Evolutionary conservation across 306 rosid species (phyloP), one percentile per base, ranked within the genome.

Genomic region (Medicago lupulina): DNA sequence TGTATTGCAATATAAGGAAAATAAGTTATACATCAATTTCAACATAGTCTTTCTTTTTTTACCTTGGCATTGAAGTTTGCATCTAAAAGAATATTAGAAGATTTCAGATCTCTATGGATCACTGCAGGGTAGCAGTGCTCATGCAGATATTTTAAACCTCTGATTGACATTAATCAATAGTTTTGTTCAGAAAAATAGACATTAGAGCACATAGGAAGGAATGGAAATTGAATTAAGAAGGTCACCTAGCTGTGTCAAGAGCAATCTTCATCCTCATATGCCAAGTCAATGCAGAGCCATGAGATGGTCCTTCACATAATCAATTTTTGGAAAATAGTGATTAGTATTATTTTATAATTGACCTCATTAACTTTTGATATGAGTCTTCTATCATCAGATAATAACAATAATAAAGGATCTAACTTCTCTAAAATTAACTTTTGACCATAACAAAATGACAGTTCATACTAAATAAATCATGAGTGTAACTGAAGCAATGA

Each of bases 101-200:
- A 87, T 89, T 96, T 96, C 92, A 96, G 93, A 89, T 96, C 99
- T 92, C 99, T 90, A 85, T 92, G 99, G 82, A 96, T 96, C 79
- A 96, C 96, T 13, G 87, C 31, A 44, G 98, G 99, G 73, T 74
- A 80, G 87, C 96, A 96, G 86, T 87, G 90, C 82, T 96, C 99
- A 70, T 96, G 99, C 64, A 96, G 88, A 83, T 90, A 91, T 83
- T 96, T 97, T 83, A 96, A 89, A 71, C 96, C 97, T 83, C 99
- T 96, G 93, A 66, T 84, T 83, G 76, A 86, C 67, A 85, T 72
- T 40, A 23, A 76, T 55, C 58, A 79, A 80, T 58, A 76, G 23
- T 38, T 74, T 21, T 81, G 81, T 85, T 71, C 84, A 25, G 71
- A 73, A 73, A 64, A 7, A 62, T 4, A 57, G 25, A 60, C 40